These are phyloP conservation scores for Syzygium aromaticum DNA, from an alignment of 345 rosid genomes.

Conservation along the genomic window DNA sequence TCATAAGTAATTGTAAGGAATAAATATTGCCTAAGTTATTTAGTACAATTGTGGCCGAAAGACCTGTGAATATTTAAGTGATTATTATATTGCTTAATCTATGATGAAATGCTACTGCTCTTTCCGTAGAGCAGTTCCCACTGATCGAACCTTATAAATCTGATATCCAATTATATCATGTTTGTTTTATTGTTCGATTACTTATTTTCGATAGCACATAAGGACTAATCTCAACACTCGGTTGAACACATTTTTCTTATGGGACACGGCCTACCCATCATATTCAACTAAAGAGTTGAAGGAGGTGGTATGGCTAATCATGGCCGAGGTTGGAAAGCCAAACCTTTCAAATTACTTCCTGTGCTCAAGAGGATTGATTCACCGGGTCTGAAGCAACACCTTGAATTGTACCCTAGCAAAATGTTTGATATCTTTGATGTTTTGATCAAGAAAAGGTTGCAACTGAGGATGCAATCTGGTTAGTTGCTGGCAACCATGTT, in stretches of 20 bases:
- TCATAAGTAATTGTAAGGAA: no score
- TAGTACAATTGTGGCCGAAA: no score
- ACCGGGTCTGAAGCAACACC: conserved; percentile 3
- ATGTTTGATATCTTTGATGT: conserved; percentile 12
- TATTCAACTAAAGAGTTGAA: conserved; percentile 2
- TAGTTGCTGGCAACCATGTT: conserved; percentile 3
- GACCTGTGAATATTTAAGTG: no score
- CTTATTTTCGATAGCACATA: no score
- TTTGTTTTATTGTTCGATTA: no score
- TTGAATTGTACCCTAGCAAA: conserved; percentile 5
- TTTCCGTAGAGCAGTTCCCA: no score
- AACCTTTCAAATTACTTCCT: conserved; percentile 25
- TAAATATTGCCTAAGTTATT: no score
- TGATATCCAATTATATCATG: no score
- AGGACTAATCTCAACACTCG: conserved; percentile 4
- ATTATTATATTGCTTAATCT: no score
- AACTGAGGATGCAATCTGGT: neutral
- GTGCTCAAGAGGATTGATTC: neutral
- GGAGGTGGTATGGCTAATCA: neutral
- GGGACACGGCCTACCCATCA: conserved; percentile 5
- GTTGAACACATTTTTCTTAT: neutral
- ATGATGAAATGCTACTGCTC: no score
- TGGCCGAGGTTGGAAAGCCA: conserved; percentile 8
- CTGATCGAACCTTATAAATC: no score
- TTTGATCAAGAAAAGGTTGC: conserved; percentile 11